Base-by-base conservation (phyloP, 2,329 filamentous ascomycete genomes). In the Coniochaeta pulveracea region DNA sequence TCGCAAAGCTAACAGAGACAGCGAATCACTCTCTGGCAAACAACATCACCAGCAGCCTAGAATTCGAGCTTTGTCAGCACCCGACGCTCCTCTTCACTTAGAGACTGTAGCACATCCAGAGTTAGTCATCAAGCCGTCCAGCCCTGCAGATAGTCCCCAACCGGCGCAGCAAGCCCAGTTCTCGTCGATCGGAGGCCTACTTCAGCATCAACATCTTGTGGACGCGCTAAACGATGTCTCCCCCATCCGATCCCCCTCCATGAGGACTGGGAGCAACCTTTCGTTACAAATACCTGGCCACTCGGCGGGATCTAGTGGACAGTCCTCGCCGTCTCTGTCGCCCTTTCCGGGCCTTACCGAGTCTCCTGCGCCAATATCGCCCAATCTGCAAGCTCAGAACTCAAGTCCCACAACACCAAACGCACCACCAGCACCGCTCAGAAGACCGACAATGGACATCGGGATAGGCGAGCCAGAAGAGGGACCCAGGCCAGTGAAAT, bases 261-360 rank as follows among this genome's bases (percentile, higher is more conserved):
- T n/a, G 17, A 19, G 9, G 36, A 26, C 5, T 29, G 34, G 7
- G 41, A n/a, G 24, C 11, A 31, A 48, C 16, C 52, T 69, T 9
- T 55, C 55, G 12, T 49, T 73, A 7, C 57, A 61, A 11, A 72
- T 72, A 19, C 64, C 68, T 1, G 62, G 58, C 27, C 57, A 57
- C 3, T 52, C 54, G 10, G 53, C 56, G 30, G 59, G 54, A 27
- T 52, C 57, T 17, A 69, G 63, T 36, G 59, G 57, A 16, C 50
- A 50, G 14, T 66, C 66, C 0, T 66, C 68, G 2, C 63, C 66
- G 1, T 49, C 56, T 4, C 55, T 64, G 4, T 70, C 72, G 4
- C 78, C 81, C 0, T 89, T 91, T 40, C 83, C 83, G 2, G 55
- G 63, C 5, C 83, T 76, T 41, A 65, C 68, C 3, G 82, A 88